Conservation (phyloP, 78 protist species). For the Dictyostelium brefeldianum region DNA sequence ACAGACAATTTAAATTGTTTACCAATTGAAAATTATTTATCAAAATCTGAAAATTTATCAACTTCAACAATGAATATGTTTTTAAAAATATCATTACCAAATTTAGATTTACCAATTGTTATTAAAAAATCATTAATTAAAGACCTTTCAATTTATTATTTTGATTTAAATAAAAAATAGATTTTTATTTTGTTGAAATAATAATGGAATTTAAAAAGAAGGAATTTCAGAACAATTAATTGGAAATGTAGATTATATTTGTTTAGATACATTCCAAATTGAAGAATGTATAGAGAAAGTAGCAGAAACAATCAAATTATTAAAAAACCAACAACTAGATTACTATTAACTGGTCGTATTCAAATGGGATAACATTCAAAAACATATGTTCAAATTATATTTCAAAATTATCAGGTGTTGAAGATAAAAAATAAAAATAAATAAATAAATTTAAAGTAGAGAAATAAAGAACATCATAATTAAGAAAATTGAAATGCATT, state of each 20-base stretch:
- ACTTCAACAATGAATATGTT: too few species aligned
- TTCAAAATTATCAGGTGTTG: constrained; percentile 12
- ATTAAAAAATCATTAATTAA: too few species aligned
- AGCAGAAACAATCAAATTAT: constrained; percentile 19
- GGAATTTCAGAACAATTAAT: constrained; percentile 22
- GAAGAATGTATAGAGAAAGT: constrained; percentile 76
- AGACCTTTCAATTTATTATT: too few species aligned
- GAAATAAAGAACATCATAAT: not conserved
- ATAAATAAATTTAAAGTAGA: not conserved
- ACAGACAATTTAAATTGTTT: too few species aligned
- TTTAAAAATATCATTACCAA: too few species aligned
- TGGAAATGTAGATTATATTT: constrained; percentile 40
- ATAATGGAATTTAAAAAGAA: too few species aligned
- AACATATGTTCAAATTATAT: constrained; percentile 33
- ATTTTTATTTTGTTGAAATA: too few species aligned
- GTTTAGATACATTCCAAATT: constrained; percentile 65
- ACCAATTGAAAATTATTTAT: too few species aligned
- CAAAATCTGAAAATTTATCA: too few species aligned
- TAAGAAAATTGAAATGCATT: too few species aligned
- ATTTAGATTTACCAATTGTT: too few species aligned
- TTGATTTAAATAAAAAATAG: too few species aligned
- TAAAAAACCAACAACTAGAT: constrained; percentile 36
- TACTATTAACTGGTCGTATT: constrained; percentile 65
- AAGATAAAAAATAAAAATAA: not conserved
- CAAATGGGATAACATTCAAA: constrained; percentile 70